These are phyloP conservation scores for Psophocarpus tetragonolobus DNA, from an alignment of 306 rosid species.

Conservation along the genomic window DNA sequence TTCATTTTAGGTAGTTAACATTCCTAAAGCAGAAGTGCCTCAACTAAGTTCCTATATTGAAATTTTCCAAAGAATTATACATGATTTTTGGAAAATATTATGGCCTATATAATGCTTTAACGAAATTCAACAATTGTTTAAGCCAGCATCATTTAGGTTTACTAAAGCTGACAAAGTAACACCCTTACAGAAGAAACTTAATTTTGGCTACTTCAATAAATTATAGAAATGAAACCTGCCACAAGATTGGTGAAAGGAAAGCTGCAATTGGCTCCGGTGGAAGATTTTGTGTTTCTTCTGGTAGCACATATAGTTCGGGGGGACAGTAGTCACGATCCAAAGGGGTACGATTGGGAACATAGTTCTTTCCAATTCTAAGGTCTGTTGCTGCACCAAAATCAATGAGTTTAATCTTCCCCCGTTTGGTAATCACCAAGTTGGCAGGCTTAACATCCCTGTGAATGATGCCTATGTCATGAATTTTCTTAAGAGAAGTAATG, in stretches of 20 bases:
- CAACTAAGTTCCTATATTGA: neutral
- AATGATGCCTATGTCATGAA: constrained; percentile 75
- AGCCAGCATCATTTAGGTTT: neutral
- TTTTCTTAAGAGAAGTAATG: constrained; percentile 66
- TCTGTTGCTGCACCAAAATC: constrained; percentile 88
- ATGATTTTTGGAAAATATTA: neutral
- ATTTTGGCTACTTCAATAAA: neutral
- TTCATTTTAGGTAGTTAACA: neutral
- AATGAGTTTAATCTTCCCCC: constrained; percentile 69
- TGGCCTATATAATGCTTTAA: neutral
- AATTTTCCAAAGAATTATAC: neutral
- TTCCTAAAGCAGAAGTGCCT: neutral
- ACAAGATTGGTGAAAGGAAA: constrained; percentile 67
- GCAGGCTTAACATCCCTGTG: constrained; percentile 85
- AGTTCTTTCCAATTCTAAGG: constrained; percentile 82
- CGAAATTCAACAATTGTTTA: neutral
- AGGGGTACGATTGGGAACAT: constrained; percentile 49
- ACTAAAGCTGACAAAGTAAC: neutral
- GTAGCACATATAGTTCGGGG: constrained; percentile 73
- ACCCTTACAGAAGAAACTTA: neutral
- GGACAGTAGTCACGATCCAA: constrained; percentile 82
- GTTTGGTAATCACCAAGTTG: constrained; percentile 70
- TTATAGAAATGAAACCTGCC: constrained; percentile 61
- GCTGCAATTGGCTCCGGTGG: constrained; percentile 87
- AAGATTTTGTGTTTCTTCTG: constrained; percentile 69